Evolutionary conservation across 257 asterid genomes (phyloP).

Genomic region (Solanum piurae): DNA sequence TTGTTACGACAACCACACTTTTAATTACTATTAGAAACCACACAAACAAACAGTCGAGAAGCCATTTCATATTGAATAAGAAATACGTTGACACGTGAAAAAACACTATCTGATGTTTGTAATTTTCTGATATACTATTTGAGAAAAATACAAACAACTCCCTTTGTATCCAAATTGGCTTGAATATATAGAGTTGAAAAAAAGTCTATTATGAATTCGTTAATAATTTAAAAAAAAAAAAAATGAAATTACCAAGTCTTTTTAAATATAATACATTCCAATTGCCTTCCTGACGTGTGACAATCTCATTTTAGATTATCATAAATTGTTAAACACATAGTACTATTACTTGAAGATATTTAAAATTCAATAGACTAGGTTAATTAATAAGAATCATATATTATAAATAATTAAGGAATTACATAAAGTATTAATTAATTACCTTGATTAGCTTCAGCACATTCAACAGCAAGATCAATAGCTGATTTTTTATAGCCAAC

Average conservation of each 20-base stretch:
- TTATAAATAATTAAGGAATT: not conserved
- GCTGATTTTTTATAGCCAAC: slow-evolving; percentile 88
- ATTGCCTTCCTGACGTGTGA: not conserved
- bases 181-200: not conserved
- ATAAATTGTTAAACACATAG: not conserved
- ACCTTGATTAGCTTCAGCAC: slow-evolving; percentile 90
- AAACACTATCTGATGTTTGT: not conserved
- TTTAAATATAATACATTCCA: not conserved
- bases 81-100: not conserved
- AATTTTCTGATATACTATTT: not conserved
- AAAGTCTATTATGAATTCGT: not conserved
- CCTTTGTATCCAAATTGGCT: not conserved
- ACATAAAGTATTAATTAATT: slow-evolving; percentile 10
- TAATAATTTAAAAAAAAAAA: not conserved
- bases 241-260: not conserved
- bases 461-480: slow-evolving; percentile 83
- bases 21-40: not conserved
- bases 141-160: not conserved
- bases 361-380: not conserved
- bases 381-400: not conserved
- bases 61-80: not conserved
- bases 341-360: not conserved
- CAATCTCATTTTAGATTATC: not conserved
- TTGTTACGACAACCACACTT: not conserved
- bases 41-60: not conserved